phyloP scores from a whole-genome alignment of 2,329 filamentous ascomycete species.

The Aspergillus piperis region DNA sequence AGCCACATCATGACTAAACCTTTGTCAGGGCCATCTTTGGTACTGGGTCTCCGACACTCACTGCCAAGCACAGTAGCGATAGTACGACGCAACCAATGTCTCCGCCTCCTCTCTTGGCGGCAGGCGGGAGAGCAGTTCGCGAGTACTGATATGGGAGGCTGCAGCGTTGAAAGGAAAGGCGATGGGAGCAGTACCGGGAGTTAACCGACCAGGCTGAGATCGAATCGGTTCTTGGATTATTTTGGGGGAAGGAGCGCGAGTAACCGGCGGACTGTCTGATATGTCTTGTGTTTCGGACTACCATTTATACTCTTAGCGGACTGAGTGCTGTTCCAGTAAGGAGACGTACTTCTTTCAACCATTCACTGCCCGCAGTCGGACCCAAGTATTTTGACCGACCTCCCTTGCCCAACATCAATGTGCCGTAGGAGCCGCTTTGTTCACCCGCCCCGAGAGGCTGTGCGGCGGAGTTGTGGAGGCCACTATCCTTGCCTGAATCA shows the following conservation, averaged over 20 bases:
- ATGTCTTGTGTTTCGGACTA: conserved; percentile 5
- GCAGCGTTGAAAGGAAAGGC: conserved; percentile 2
- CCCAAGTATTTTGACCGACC: conserved; percentile 6
- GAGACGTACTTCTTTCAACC: conserved; percentile 1
- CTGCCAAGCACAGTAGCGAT: conserved; percentile 8
- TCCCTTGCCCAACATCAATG: conserved; percentile 6
- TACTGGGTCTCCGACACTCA: not conserved
- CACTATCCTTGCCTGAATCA: not conserved
- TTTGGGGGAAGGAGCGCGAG: conserved; percentile 6
- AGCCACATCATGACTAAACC: not conserved
- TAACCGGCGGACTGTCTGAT: conserved; percentile 1
- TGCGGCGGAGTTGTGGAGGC: not conserved
- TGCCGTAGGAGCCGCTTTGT: conserved; percentile 4
- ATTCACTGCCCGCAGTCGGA: conserved; percentile 3
- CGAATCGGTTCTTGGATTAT: not conserved
- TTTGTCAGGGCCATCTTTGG: not conserved
- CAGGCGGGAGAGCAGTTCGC: conserved; percentile 1
- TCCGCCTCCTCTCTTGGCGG: not conserved
- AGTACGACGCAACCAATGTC: conserved; percentile 5
- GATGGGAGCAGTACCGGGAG: not conserved
- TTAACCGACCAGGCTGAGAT: not conserved
- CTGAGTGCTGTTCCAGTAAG: not conserved
- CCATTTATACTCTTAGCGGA: not conserved
- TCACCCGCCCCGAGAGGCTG: not conserved
- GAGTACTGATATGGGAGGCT: not conserved